Evolutionary conservation across 331 rosid genomes (phyloP), one percentile per base, ranked within the genome.

Genomic region (Pyracantha coccinea): DNA sequence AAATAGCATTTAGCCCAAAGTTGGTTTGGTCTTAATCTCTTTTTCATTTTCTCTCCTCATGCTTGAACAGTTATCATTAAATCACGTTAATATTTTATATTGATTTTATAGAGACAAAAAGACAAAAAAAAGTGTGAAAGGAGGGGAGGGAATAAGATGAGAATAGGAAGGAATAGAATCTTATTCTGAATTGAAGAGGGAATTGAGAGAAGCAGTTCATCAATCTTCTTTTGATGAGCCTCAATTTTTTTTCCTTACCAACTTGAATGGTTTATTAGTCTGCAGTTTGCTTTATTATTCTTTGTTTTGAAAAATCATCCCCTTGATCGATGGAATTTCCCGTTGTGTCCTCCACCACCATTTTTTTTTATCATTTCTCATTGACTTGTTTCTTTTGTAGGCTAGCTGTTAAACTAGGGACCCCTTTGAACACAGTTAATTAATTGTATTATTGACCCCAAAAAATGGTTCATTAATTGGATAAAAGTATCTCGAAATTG

Each of bases 141-240:
- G 4, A 35, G 4, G 13, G 13, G 78, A 75, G 78, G 64, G 73
- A 78, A 65, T 28, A 68, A 78, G 62, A 31, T 74, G 78, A 71
- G 44, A 70, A 57, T 21, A 6, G 3, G 1, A 10, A 28, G 4
- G 12, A 16, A 9, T 28, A 23, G 0, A 50, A 50, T 50, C 3
- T 50, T 17, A 16, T 50, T 50, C 55, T 3, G 27, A 68, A 69
- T 73, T 31, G 74, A 25, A 69, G 78, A 75, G 79, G 63, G 72
- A 78, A 70, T 35, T 75, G 83, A 70, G 38, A 69, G 67, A 77
- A 74, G 75, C 59, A 61, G 80, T 76, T 82, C 85, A 81, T 80
- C 74, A 85, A 83, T 77, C 92, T 78, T 81, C 88, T 84, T 86
- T 89, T 89, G 75, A 86, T 86, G 87, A 66, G 71, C 75, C 74